Base-by-base conservation (phyloP, 1,139 yeast genomes). In the Kodamaea alishanica region DNA sequence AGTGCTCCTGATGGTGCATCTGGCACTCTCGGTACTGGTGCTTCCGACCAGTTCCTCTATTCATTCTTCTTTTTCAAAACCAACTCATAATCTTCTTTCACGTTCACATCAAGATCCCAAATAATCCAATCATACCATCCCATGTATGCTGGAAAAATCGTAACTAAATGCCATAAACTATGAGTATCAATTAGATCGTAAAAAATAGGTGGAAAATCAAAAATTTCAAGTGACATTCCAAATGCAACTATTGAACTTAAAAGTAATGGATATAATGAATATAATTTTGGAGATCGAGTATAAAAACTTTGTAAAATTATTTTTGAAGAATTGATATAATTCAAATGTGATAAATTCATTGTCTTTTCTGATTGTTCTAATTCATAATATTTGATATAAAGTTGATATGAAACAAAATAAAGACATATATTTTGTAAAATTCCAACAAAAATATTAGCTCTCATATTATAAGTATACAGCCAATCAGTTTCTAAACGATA, bases 391-490 rank as follows among this genome's bases (percentile, higher is more conserved):
- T 57, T 48, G 27, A 55, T 50, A 51, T 70, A 70, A 26, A 70
- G 48, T 6, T 55, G 44, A 46, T 58, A 70, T 39, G 73, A 66
- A 28, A 63, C 49, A 24, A 55, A 41, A 27, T 48, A 57, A 53
- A 67, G 59, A 32, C 60, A 49, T n/a, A 75, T 48, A 58, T 89
- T 86, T 52, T 90, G 97, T 5, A 82, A 47, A 2, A 88, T 44
- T 0, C 97, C 98, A 38, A 88, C 75, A 1, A 75, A 60, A 2
- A 92, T 81, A 53, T 94, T 92, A 25, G 95, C 96, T 51, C 79
- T 75, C 97, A 92, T 92, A 64, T 92, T 92, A 61, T 92, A 92
- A 1, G 95, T 81, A 61, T 92, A 92, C 46, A 89, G 84, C 90
- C 97, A 92, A 51, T 82, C 84, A 9, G 77, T 59, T 29, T 82